These are phyloP conservation scores for Kitagawia praeruptora DNA, from an alignment of 129 eudicot genomes.

Conservation along the genomic window DNA sequence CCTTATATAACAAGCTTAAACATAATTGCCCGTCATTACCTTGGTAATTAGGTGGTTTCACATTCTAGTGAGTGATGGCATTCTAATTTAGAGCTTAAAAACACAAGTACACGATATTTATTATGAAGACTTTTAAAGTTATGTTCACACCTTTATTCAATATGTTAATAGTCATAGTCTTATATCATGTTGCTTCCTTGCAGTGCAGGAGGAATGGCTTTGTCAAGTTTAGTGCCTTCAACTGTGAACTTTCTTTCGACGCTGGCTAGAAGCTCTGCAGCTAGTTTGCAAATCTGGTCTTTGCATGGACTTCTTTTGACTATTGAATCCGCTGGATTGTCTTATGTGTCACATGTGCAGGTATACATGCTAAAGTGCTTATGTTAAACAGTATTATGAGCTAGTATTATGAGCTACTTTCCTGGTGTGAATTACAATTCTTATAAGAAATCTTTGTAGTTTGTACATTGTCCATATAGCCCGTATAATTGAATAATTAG, in stretches of 20 bases:
- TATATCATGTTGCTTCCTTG: constrained; percentile 28
- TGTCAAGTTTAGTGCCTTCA: constrained; percentile 84
- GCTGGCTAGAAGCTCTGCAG: constrained; percentile 75
- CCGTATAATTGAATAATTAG: not conserved
- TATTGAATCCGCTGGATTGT: constrained; percentile 90
- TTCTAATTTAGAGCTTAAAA: not conserved
- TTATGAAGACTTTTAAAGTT: not conserved
- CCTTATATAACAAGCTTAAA: not conserved
- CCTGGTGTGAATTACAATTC: not conserved
- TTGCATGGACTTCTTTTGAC: constrained; percentile 96
- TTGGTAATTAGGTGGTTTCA: not conserved
- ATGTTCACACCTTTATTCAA: not conserved
- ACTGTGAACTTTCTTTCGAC: constrained; percentile 74
- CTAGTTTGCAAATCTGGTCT: constrained; percentile 78
- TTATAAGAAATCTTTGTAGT: not conserved
- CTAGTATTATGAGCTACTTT: not conserved
- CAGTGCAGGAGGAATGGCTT: constrained; percentile 99
- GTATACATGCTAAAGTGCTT: constrained; percentile 26
- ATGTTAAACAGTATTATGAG: not conserved
- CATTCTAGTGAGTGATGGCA: not conserved
- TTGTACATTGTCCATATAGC: constrained; percentile 3
- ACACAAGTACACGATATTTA: not conserved
- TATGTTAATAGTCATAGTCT: constrained; percentile 19
- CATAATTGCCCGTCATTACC: not conserved
- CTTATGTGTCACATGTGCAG: constrained; percentile 92